Conservation (phyloP, 768 basidiomycete species). For the Sutorius australiensis region DNA sequence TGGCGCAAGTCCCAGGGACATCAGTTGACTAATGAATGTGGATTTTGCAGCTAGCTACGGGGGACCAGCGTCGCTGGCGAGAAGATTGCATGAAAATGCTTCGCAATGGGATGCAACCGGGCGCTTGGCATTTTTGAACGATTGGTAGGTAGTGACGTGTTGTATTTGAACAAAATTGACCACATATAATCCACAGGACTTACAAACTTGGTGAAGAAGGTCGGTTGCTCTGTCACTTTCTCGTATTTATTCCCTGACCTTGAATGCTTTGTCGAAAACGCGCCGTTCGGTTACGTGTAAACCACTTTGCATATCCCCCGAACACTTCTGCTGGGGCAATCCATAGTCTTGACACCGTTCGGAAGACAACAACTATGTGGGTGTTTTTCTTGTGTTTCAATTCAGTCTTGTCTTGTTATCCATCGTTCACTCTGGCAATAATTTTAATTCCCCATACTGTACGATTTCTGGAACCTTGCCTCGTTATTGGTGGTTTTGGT, state of each 20-base stretch:
- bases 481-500: neutral
- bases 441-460: neutral
- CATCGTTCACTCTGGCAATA: neutral
- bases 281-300: neutral
- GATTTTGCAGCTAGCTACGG: slow-evolving; percentile 49
- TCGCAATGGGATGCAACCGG: slow-evolving; percentile 63
- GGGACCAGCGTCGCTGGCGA: slow-evolving; percentile 55
- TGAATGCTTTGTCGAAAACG: neutral
- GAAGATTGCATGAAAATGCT: slow-evolving; percentile 51
- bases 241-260: neutral
- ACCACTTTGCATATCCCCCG: neutral
- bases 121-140: slow-evolving; percentile 70
- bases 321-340: neutral
- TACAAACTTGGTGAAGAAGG: slow-evolving; percentile 89
- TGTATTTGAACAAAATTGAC: neutral
- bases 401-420: neutral
- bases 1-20: neutral
- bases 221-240: slow-evolving; percentile 22
- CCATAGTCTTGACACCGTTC: slow-evolving; percentile 78
- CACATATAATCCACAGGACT: slow-evolving; percentile 47
- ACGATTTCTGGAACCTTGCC: neutral
- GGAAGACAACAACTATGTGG: slow-evolving; percentile 81
- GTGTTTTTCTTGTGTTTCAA: slow-evolving; percentile 19
- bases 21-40: neutral
- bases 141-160: slow-evolving; percentile 50